These are phyloP conservation scores for Myxozyma kluyveri DNA, from an alignment of 805 yeast genomes.

Conservation along the genomic window DNA sequence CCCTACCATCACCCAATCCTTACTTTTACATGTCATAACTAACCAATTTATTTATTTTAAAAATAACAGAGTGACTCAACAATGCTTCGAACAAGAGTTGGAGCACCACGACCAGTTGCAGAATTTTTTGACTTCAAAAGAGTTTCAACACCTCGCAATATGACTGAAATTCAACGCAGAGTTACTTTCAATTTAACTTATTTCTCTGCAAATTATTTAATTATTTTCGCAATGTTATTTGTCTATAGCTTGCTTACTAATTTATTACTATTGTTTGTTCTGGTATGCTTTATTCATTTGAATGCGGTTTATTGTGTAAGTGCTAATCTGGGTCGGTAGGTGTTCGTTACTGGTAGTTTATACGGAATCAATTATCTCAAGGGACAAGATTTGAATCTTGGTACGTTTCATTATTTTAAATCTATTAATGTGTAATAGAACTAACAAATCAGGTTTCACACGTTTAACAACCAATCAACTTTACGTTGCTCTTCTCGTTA, in stretches of 20 bases:
- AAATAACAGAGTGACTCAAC: constrained; percentile 23
- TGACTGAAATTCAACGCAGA: constrained; percentile 85
- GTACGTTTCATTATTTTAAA: constrained; percentile 5
- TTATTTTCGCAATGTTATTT: constrained; percentile 67
- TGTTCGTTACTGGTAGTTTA: constrained; percentile 69
- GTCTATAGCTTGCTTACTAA: constrained; percentile 87
- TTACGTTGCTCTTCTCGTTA: constrained; percentile 74
- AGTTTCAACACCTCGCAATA: constrained; percentile 84
- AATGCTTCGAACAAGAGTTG: constrained; percentile 19
- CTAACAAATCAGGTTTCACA: constrained; percentile 45
- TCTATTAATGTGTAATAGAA: neutral
- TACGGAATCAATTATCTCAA: constrained; percentile 72
- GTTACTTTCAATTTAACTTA: constrained; percentile 82
- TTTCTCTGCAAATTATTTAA: constrained; percentile 80
- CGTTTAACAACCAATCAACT: constrained; percentile 72
- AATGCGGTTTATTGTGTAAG: constrained; percentile 55
- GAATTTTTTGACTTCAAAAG: constrained; percentile 92
- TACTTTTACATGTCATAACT: neutral
- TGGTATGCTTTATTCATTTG: constrained; percentile 38
- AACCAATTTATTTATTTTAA: neutral
- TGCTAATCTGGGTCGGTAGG: constrained; percentile 77
- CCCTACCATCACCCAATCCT: neutral
- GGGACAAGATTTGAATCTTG: constrained; percentile 77
- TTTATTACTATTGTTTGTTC: constrained; percentile 76
- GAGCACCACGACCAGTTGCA: constrained; percentile 70